These are phyloP conservation scores for Blastocystis sp. DNA, from an alignment of 352 stramenopile genomes.

Conservation along the genomic window DNA sequence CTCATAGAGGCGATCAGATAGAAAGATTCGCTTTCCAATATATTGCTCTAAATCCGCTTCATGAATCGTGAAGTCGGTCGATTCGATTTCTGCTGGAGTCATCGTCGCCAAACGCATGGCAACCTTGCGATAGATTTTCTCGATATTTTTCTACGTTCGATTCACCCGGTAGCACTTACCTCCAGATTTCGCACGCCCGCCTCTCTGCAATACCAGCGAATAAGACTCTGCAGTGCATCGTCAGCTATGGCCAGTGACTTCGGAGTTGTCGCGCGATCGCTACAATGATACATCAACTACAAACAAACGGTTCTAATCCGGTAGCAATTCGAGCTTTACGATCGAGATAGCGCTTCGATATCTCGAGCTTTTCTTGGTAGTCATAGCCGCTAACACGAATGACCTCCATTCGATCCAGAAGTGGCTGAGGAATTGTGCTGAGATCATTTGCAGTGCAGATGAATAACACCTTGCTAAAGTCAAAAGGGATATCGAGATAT, in stretches of 20 bases:
- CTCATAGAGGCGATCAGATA: slow-evolving; percentile 91
- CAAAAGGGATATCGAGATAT: slow-evolving; percentile 94
- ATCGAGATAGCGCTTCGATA: slow-evolving; percentile 92
- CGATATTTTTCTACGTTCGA: slow-evolving; percentile 84
- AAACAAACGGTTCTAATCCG: slow-evolving; percentile 67
- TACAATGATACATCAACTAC: not conserved
- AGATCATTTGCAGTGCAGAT: slow-evolving; percentile 93
- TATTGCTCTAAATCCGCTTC: slow-evolving; percentile 90
- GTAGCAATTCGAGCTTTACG: slow-evolving; percentile 87
- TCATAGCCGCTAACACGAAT: slow-evolving; percentile 90
- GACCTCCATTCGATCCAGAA: slow-evolving; percentile 98
- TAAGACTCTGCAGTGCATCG: slow-evolving; percentile 80
- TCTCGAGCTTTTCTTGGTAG: slow-evolving; percentile 91
- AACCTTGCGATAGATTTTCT: slow-evolving; percentile 95
- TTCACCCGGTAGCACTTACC: not conserved
- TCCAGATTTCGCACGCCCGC: slow-evolving; percentile 88
- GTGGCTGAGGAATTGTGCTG: slow-evolving; percentile 87
- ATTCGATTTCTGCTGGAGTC: slow-evolving; percentile 52
- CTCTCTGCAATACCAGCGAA: slow-evolving; percentile 88
- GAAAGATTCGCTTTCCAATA: slow-evolving; percentile 93
- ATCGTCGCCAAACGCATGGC: slow-evolving; percentile 86
- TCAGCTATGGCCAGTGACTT: slow-evolving; percentile 72
- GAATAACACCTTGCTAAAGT: slow-evolving; percentile 87
- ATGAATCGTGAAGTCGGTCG: slow-evolving; percentile 79
- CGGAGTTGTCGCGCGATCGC: not conserved